These are phyloP conservation scores for Paecilomyces fulvus DNA, from an alignment of 2,329 filamentous ascomycete species.

Conservation along the genomic window DNA sequence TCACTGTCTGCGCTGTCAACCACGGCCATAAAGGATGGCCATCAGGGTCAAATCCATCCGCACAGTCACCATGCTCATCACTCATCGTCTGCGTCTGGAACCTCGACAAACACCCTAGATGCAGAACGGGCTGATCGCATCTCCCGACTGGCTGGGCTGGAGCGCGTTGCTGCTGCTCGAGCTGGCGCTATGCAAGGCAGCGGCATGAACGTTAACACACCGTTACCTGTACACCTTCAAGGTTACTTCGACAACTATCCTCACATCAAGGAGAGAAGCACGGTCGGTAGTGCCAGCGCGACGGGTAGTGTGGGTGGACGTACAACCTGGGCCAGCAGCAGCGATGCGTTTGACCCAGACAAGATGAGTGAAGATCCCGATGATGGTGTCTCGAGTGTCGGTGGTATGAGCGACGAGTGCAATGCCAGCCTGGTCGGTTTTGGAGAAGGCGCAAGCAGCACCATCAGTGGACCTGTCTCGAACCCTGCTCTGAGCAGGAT, in stretches of 20 bases:
- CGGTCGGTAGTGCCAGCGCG: slow-evolving; percentile 82
- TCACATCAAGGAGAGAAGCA: slow-evolving; percentile 70
- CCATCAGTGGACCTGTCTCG: slow-evolving; percentile 68
- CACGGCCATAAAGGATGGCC: slow-evolving; percentile 92
- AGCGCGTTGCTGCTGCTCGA: slow-evolving; percentile 72
- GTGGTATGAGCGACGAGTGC: slow-evolving; percentile 78
- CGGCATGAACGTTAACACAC: slow-evolving; percentile 12
- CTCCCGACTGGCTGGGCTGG: slow-evolving; percentile 84
- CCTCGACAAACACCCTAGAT: slow-evolving; percentile 67
- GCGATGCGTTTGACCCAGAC: slow-evolving; percentile 48
- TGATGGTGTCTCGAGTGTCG: slow-evolving; percentile 55
- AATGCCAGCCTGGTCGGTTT: slow-evolving; percentile 81
- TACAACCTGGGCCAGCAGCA: slow-evolving; percentile 60
- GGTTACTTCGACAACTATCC: slow-evolving; percentile 77
- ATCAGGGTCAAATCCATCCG: slow-evolving; percentile 68
- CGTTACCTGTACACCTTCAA: slow-evolving; percentile 38
- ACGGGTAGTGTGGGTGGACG: slow-evolving; percentile 63
- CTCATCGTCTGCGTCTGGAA: slow-evolving; percentile 47
- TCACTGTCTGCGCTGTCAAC: slow-evolving; percentile 87
- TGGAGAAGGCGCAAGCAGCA: slow-evolving; percentile 81
- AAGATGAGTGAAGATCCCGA: slow-evolving; percentile 60
- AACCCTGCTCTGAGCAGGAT: slow-evolving; percentile 43
- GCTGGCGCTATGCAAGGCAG: slow-evolving; percentile 29
- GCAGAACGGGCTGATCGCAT: slow-evolving; percentile 92
- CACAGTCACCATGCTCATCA: slow-evolving; percentile 46